Evolutionary conservation across 306 rosid species (phyloP).

Genomic region (Coriaria nepalensis): DNA sequence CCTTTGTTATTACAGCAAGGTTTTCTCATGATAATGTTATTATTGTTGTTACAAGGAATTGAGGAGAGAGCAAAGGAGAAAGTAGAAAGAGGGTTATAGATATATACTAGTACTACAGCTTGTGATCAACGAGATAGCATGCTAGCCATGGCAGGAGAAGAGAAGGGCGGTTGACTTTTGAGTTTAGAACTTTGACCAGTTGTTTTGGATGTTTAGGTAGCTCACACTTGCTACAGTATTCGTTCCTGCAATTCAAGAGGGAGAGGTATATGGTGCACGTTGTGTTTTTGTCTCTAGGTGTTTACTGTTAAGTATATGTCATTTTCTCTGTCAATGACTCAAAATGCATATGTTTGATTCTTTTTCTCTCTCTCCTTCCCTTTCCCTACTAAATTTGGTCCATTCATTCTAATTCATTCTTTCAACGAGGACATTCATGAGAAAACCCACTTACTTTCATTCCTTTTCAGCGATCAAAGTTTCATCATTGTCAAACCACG

Average conservation of each 20-base stretch:
- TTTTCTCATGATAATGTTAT: slow-evolving; percentile 26
- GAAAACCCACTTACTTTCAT: too few species aligned
- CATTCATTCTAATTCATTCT: too few species aligned
- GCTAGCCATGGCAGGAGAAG: too few species aligned
- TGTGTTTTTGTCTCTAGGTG: not conserved
- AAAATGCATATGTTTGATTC: too few species aligned
- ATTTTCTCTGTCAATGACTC: slow-evolving; percentile 3
- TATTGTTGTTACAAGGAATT: not conserved
- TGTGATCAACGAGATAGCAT: too few species aligned
- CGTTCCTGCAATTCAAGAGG: not conserved
- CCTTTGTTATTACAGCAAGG: slow-evolving; percentile 41
- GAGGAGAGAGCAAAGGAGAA: not conserved
- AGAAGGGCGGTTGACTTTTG: slow-evolving; percentile 25
- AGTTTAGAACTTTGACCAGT: slow-evolving; percentile 32
- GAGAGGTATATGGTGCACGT: not conserved
- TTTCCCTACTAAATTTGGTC: not conserved
- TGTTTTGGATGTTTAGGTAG: slow-evolving; percentile 34
- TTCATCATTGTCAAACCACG: too few species aligned
- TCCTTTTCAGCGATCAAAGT: too few species aligned
- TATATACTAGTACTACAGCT: slow-evolving; percentile 8
- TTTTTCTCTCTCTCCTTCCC: not conserved
- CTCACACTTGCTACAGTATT: not conserved
- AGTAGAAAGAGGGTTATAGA: slow-evolving; percentile 16
- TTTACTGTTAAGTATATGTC: slow-evolving; percentile 43
- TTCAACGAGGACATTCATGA: too few species aligned